A percentile compares a stretch with the other conserved stretches of the same genome.
These are phyloP conservation scores for Rhizophagus sp. DNA, from an alignment of 192 early-diverging fungal genomes.

Conservation along the genomic window DNA sequence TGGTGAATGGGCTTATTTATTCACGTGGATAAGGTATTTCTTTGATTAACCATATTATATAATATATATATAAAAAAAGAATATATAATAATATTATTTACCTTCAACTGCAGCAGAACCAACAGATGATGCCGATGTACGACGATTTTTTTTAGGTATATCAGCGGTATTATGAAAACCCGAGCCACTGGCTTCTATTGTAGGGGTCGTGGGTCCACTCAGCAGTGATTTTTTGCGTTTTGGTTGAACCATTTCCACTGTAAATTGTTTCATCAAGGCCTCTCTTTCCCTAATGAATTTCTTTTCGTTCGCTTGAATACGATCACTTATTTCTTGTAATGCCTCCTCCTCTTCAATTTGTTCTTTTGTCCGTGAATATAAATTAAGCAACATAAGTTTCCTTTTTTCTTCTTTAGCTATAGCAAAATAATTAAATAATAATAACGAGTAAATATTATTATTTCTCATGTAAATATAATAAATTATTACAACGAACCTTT, in stretches of 20 bases:
- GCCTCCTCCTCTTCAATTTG: slow-evolving; percentile 86
- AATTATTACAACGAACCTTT: slow-evolving; percentile 2
- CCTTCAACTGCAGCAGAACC: slow-evolving; percentile 13
- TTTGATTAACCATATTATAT: background rate
- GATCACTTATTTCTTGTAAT: slow-evolving; percentile 74
- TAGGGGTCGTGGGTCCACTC: slow-evolving; percentile 9
- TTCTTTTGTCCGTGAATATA: slow-evolving; percentile 75
- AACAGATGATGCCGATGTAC: slow-evolving; percentile 29
- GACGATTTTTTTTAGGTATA: slow-evolving; percentile 17
- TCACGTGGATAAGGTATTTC: background rate
- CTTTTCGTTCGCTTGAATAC: slow-evolving; percentile 81
- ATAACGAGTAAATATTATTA: background rate
- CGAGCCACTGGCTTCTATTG: background rate
- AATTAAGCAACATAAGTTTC: slow-evolving; percentile 73
- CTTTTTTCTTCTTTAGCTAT: slow-evolving; percentile 74
- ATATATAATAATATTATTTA: background rate
- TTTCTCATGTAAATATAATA: background rate
- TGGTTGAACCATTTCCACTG: slow-evolving; percentile 36
- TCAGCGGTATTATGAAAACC: background rate
- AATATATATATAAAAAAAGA: background rate
- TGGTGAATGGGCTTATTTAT: slow-evolving; percentile 13
- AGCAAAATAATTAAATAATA: slow-evolving; percentile 37
- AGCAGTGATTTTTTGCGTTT: slow-evolving; percentile 24
- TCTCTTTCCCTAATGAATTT: slow-evolving; percentile 80
- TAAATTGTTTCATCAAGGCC: slow-evolving; percentile 64